Evolutionary conservation across 2,329 filamentous ascomycete genomes (phyloP), one percentile per base, ranked within the genome.

Genomic region (Akanthomyces uredinophilus): DNA sequence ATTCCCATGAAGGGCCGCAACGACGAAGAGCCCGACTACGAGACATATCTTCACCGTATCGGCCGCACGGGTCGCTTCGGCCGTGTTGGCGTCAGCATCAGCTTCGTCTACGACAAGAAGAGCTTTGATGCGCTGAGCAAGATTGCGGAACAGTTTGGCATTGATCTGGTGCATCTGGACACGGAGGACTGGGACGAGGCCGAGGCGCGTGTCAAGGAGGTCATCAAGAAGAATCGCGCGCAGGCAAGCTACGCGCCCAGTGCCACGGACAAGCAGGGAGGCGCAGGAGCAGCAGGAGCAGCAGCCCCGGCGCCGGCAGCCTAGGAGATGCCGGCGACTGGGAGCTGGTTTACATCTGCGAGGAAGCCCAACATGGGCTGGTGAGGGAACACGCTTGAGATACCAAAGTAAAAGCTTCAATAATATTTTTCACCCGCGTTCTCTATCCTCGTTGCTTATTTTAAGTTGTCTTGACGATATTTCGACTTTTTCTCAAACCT

Each of bases 21-120:
- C 20, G 93, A 98, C 68, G 82, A 83, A 32, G 91, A 95, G 76
- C 90, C 94, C 16, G 95, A 99, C 72, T 87, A 87, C 52, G 93
- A 98, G 79, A 99, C 95, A 1, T 99, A 99, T 72, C 88, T 99
- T 54, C 95, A 99, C 82, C 90, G 95, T 73, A 99, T 99, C 69
- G 95, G 95, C 65, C 92, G 95, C 71, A 99, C 95, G 16, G 95
- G 95, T 66, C 91, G 95, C 67, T 99, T 99, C 70, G 95, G 95
- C 62, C 93, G 94, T 74, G 92, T 98, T 39, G 95, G 95, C 70
- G 95, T 98, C 68, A 93, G 91, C 63, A 93, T 99, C 72, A 96
- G 90, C 66, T 97, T 99, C 69, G 91, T 99, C 59, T 91, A 92
- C 68, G 92, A 96, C 77, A 86, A 87, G 72, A 85, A 84, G 68